Base-by-base conservation (phyloP, 1,284 basidiomycete genomes). In the Naganishia albida region DNA sequence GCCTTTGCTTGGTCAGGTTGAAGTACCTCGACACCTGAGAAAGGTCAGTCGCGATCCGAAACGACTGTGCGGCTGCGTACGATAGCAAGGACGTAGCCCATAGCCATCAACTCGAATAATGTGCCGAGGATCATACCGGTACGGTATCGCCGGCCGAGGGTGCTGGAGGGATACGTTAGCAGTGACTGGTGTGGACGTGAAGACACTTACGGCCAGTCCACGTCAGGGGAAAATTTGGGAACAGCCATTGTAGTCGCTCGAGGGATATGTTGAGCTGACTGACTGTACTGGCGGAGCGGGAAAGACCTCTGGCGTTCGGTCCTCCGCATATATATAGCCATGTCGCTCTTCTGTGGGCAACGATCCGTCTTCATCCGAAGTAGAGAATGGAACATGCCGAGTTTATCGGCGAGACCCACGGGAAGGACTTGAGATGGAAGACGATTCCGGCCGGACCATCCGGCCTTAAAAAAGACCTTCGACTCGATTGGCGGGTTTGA, bases 1-100 rank as follows among this genome's bases (percentile, higher is more conserved):
- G 26, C 15, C 56, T 34, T 20, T 59, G 43, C 20, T 46, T 59
- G 30, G 8, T 30, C 26, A 59, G 56, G 6, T 43, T n/a, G 25
- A 49, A 38, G 56, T 59, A 59, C 30, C 56, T 38, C n/a, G 56
- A 59, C n/a, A 59, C 25, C 56, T 59, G 44, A 12, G 30, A 6
- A 43, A 1, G 40, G 23, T 40, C 25, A 43, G 39, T 20, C 7
- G 15, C 23, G 40, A 25, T 34, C 10, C 7, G 18, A 10, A 26
- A n/a, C 15, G 7, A 40, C 38, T 54, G 7, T 42, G 15, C 43
- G 6, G 16, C 43, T 44, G n/a, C 50, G 2, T 13, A 59, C 56
- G 7, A 59, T n/a, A 48, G 56, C 56, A 20, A 59, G 23, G 23
- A 38, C 30, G 23, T 49, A 59, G 12, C 56, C 56, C 23, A 20